phyloP scores from a whole-genome alignment of 768 basidiomycete genomes.

The Phaeolepiota aurea region DNA sequence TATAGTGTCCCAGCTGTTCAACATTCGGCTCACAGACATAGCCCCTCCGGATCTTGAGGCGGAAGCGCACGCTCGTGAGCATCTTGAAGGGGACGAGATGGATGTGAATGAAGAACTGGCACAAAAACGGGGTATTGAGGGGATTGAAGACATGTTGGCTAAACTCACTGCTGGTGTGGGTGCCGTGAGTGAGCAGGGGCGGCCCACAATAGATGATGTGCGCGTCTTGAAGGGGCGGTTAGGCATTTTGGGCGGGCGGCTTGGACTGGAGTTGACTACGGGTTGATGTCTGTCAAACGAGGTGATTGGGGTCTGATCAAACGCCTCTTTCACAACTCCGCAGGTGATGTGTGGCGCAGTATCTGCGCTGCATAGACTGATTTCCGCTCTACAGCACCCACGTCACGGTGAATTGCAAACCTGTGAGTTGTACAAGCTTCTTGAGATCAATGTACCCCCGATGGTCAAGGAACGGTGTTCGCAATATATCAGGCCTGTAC shows the following conservation, averaged over 20 bases:
- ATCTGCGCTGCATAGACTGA: no score
- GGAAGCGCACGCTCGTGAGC: slow-evolving; percentile 65
- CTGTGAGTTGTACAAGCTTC: no score
- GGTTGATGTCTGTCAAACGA: no score
- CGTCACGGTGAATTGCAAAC: no score
- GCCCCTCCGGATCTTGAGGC: slow-evolving; percentile 72
- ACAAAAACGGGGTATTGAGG: slow-evolving; percentile 43
- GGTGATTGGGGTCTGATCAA: no score
- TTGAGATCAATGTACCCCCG: no score
- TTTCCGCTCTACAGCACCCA: no score
- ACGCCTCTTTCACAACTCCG: no score
- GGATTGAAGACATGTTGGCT: slow-evolving; percentile 47
- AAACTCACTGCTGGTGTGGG: slow-evolving; percentile 25
- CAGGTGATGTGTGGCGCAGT: no score
- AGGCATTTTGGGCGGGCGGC: slow-evolving; percentile 15
- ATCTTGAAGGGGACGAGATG: slow-evolving; percentile 37
- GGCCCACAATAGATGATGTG: slow-evolving; percentile 34
- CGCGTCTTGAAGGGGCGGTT: slow-evolving; percentile 27
- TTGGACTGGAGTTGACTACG: slow-evolving; percentile 21
- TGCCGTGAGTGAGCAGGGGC: slow-evolving; percentile 7
- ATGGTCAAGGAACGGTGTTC: no score
- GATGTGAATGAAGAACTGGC: slow-evolving; percentile 32
- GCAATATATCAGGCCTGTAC: no score
- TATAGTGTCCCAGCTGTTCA: slow-evolving; percentile 47
- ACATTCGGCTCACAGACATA: slow-evolving; percentile 63